Percentiles rank a stretch among this genome's conserved stretches.
Conservation (phyloP, 2,329 filamentous ascomycete species). For the Phyllosticta citriasiana region DNA sequence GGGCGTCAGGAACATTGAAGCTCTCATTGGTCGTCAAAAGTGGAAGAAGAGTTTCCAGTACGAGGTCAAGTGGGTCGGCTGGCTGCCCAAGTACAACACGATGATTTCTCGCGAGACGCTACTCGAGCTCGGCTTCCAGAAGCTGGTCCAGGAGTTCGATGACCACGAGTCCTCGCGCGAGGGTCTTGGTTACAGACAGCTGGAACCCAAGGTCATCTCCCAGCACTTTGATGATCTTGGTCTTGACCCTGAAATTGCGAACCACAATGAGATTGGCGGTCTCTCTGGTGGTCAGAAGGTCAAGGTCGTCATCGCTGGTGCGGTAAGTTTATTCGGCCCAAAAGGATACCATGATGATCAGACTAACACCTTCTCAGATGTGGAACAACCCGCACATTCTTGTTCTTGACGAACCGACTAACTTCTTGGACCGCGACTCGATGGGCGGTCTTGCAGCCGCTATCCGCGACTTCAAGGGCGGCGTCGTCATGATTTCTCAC, state of each 20-base stretch:
- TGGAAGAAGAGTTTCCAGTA: slow-evolving; percentile 99
- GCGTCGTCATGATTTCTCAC: slow-evolving; percentile 98
- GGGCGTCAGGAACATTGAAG: slow-evolving; percentile 67
- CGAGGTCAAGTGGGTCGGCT: slow-evolving; percentile 86
- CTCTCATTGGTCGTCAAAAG: slow-evolving; percentile 92
- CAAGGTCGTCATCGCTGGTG: slow-evolving; percentile 92
- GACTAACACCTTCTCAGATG: slow-evolving; percentile 22
- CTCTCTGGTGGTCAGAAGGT: slow-evolving; percentile 97
- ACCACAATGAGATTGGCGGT: slow-evolving; percentile 96
- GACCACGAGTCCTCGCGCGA: slow-evolving; percentile 98
- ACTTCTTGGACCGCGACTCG: slow-evolving; percentile 97
- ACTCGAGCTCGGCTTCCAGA: slow-evolving; percentile 73
- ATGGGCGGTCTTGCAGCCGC: slow-evolving; percentile 94
- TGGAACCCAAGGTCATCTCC: slow-evolving; percentile 86
- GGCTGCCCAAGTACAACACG: slow-evolving; percentile 86
- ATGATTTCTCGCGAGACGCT: slow-evolving; percentile 91
- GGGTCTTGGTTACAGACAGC: slow-evolving; percentile 87
- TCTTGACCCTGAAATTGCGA: slow-evolving; percentile 93
- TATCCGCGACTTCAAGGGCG: slow-evolving; percentile 95
- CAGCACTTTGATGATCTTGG: slow-evolving; percentile 98
- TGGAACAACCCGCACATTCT: slow-evolving; percentile 98
- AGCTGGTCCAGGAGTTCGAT: slow-evolving; percentile 95
- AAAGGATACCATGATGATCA: background rate
- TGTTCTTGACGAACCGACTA: slow-evolving; percentile 96
- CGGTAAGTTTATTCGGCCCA: slow-evolving; percentile 15